A percentile compares a stretch with the other conserved stretches of the same genome.
These are phyloP conservation scores for Aspergillus brasiliensis DNA, from an alignment of 2,329 filamentous ascomycete genomes.

Conservation along the genomic window DNA sequence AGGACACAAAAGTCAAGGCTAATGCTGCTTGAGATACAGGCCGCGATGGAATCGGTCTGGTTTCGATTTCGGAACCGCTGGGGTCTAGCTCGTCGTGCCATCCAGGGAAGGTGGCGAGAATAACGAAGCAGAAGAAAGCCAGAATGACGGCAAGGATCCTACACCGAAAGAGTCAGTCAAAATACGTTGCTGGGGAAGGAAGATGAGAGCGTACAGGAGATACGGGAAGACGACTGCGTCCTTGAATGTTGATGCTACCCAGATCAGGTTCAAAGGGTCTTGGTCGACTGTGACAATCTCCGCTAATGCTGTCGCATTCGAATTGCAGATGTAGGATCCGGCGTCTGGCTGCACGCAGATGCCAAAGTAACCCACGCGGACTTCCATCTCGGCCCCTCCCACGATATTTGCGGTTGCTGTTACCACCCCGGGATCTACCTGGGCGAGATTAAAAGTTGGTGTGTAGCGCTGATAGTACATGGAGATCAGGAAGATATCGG, in stretches of 20 bases:
- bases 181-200: neutral
- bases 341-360: constrained; percentile 93
- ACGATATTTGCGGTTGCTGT: constrained; percentile 88
- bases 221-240: constrained; percentile 99
- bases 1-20: constrained; percentile 79
- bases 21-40: constrained; percentile 91
- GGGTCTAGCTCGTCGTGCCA: constrained; percentile 92
- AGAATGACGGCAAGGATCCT: constrained; percentile 98
- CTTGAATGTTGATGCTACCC: constrained; percentile 96
- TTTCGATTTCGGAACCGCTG: constrained; percentile 79
- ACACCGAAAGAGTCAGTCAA: constrained; percentile 10
- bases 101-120: constrained; percentile 93
- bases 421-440: constrained; percentile 87
- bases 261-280: constrained; percentile 95
- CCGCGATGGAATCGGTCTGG: constrained; percentile 90
- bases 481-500: constrained; percentile 95
- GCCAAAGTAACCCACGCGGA: constrained; percentile 95
- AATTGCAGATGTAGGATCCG: constrained; percentile 90
- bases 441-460: constrained; percentile 77
- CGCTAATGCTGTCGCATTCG: constrained; percentile 92
- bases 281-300: constrained; percentile 87
- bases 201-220: constrained; percentile 70
- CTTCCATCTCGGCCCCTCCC: constrained; percentile 78
- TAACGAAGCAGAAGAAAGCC: constrained; percentile 90
- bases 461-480: constrained; percentile 91